Conservation (phyloP, 2,329 filamentous ascomycete species). For the Chrysoporthe cubensis region DNA sequence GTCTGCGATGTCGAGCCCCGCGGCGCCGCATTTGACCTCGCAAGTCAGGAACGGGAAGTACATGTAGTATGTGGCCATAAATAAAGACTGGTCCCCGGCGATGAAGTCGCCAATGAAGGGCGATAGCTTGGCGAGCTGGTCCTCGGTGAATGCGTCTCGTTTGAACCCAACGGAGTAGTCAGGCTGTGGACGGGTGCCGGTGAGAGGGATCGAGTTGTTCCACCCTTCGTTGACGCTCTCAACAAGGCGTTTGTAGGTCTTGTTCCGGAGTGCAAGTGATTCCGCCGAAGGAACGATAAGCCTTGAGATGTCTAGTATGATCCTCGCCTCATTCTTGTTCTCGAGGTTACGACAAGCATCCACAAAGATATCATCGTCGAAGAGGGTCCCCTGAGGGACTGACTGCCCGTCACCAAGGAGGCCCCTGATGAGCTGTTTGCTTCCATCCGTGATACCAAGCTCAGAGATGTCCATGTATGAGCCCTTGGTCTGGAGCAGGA, state of each 20-base stretch:
- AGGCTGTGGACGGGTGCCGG: background rate
- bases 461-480: slow-evolving; percentile 45
- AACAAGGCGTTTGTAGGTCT: background rate
- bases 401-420: background rate
- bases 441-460: slow-evolving; percentile 34
- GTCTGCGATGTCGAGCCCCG: slow-evolving; percentile 41
- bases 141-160: slow-evolving; percentile 45
- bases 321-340: background rate
- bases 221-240: background rate
- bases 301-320: background rate
- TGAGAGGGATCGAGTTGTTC: background rate
- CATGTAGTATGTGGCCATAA: slow-evolving; percentile 46
- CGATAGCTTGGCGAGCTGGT: slow-evolving; percentile 46
- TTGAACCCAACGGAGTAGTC: background rate
- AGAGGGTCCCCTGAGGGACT: background rate
- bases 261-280: background rate
- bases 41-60: slow-evolving; percentile 52
- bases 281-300: background rate
- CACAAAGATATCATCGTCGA: background rate
- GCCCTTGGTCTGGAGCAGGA: slow-evolving; percentile 43
- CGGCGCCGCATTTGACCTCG: slow-evolving; percentile 48
- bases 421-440: background rate
- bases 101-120: slow-evolving; percentile 42
- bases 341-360: background rate
- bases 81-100: slow-evolving; percentile 42